Conservation (phyloP, 768 basidiomycete species). For the Boletellus ananiceps region DNA sequence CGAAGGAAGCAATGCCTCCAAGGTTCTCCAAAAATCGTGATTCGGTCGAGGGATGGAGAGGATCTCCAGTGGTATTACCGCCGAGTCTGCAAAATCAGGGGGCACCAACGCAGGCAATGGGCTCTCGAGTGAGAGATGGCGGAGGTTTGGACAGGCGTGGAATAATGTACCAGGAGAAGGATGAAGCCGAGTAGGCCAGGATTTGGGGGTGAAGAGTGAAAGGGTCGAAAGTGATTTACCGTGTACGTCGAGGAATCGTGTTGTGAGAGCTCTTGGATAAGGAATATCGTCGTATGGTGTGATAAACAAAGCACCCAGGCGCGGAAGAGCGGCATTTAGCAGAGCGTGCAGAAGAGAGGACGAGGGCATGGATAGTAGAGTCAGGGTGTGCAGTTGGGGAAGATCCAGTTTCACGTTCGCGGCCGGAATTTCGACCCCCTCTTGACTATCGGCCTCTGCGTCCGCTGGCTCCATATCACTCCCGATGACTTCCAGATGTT, state of each 20-base stretch:
- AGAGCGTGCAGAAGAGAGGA: constrained; percentile 62
- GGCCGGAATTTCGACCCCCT: constrained; percentile 20
- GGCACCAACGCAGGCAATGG: constrained; percentile 55
- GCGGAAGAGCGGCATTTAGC: constrained; percentile 55
- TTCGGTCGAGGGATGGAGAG: constrained; percentile 75
- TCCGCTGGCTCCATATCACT: constrained; percentile 53
- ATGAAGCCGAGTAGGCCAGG: constrained; percentile 58
- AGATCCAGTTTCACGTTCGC: constrained; percentile 44
- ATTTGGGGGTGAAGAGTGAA: constrained; percentile 63
- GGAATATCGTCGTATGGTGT: constrained; percentile 72
- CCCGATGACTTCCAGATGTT: constrained; percentile 61
- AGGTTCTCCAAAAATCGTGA: constrained; percentile 48
- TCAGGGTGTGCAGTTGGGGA: constrained; percentile 52
- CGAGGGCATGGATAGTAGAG: constrained; percentile 61
- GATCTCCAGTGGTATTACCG: constrained; percentile 44
- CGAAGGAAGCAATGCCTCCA: constrained; percentile 52
- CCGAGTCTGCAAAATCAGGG: constrained; percentile 24
- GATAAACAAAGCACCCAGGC: constrained; percentile 57
- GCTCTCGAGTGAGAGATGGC: constrained; percentile 67
- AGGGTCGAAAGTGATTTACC: constrained; percentile 57
- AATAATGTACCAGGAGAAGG: constrained; percentile 51
- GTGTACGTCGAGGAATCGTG: constrained; percentile 56
- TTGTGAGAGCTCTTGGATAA: constrained; percentile 52
- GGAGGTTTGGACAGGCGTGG: constrained; percentile 47
- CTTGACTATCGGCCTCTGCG: constrained; percentile 30